phyloP scores from a whole-genome alignment of 2,329 filamentous ascomycete species.

The Thermothelomyces thermophilus region DNA sequence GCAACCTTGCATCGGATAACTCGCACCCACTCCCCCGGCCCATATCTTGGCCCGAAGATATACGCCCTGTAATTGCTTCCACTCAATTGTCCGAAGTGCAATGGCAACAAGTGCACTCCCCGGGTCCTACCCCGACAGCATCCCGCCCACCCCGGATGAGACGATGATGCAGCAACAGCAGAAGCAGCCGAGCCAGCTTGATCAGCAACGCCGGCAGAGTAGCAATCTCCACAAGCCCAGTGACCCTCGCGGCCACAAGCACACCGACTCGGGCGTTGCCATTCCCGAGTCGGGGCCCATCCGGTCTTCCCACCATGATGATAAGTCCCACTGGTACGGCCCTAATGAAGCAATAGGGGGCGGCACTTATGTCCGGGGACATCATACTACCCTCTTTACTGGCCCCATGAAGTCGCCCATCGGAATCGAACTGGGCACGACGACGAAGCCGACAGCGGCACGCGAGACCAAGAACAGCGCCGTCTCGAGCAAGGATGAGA shows the following conservation, averaged over 20 bases:
- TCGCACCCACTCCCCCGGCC: too few relatives aligned
- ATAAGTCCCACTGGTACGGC: not conserved
- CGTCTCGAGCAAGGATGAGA: not conserved
- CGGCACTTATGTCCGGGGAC: slow-evolving; percentile 16
- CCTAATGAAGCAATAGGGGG: slow-evolving; percentile 15
- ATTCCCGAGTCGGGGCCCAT: slow-evolving; percentile 5
- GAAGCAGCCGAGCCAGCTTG: slow-evolving; percentile 1
- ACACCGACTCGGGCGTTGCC: slow-evolving; percentile 18
- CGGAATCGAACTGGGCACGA: not conserved
- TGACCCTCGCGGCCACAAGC: slow-evolving; percentile 17
- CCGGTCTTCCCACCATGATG: not conserved
- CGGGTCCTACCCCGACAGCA: slow-evolving; percentile 12
- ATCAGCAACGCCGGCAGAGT: slow-evolving; percentile 10
- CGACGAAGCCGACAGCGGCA: not conserved
- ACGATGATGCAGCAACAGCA: not conserved
- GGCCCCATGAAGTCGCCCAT: not conserved
- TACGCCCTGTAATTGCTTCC: too few relatives aligned
- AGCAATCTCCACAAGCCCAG: slow-evolving; percentile 20
- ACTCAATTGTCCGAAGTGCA: too few relatives aligned
- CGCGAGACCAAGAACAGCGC: not conserved
- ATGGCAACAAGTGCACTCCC: slow-evolving; percentile 3
- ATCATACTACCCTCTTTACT: not conserved
- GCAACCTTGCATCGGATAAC: too few relatives aligned
- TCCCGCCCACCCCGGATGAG: slow-evolving; percentile 9
- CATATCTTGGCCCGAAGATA: too few relatives aligned